Conservation (phyloP, 345 rosid species). For the Diplotaxis tenuifolia region DNA sequence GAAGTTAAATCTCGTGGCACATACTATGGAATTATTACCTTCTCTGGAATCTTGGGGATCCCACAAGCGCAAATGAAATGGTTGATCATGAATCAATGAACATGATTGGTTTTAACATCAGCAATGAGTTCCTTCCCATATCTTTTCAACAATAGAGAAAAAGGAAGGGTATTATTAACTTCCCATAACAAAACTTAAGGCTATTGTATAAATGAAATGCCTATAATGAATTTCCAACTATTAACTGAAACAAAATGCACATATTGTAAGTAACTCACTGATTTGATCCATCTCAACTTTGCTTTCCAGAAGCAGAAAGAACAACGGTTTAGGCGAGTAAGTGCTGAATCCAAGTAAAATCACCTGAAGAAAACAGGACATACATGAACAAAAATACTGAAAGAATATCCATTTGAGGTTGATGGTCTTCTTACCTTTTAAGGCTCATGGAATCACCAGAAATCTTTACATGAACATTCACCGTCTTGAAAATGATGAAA, state of each 20-base stretch:
- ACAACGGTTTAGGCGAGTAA: background rate
- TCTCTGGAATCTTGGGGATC: constrained; percentile 68
- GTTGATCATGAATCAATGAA: constrained; percentile 64
- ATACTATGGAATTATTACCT: constrained; percentile 73
- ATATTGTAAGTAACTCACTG: background rate
- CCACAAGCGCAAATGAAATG: constrained; percentile 75
- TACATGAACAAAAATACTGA: background rate
- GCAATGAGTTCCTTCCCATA: background rate
- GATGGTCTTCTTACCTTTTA: constrained; percentile 13
- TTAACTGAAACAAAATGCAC: background rate
- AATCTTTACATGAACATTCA: constrained; percentile 73
- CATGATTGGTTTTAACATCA: constrained; percentile 70
- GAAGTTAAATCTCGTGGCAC: constrained; percentile 58
- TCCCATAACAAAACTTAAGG: background rate
- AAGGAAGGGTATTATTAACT: background rate
- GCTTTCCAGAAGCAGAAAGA: constrained; percentile 1
- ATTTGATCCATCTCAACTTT: background rate
- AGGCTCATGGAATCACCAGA: constrained; percentile 54
- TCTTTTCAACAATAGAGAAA: background rate
- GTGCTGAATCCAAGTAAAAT: background rate
- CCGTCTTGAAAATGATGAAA: constrained; percentile 89
- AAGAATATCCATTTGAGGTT: background rate
- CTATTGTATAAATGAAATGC: background rate
- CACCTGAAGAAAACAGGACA: background rate
- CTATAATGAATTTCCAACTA: background rate